Evolutionary conservation across 1,284 basidiomycete genomes (phyloP), one percentile per base, ranked within the genome.

Genomic region (Pascua guehoae): DNA sequence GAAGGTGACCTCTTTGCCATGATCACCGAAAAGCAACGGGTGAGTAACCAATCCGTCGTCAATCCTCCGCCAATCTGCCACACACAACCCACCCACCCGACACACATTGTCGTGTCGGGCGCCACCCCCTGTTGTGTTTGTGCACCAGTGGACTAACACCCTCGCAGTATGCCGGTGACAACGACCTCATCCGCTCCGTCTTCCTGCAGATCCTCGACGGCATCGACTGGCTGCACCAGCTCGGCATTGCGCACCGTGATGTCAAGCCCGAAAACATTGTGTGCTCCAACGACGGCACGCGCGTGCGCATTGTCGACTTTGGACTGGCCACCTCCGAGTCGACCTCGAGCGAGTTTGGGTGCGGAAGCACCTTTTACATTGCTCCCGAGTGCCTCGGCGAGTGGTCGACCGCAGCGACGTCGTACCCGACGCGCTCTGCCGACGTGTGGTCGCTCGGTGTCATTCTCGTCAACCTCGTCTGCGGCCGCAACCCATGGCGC

Each of bases 191-290:
- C 76, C 88, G 87, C 66, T 82, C 86, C 64, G 87, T 93, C 59
- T 95, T 95, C 79, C 81, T 91, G 53, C 92, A 96, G 78, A 85
- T 98, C 74, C 84, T 98, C 67, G 91, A 96, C 70, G 91, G 92
- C 54, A 89, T 98, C 70, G 89, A 92, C 66, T 89, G 88, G 77
- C 84, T 85, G 58, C 86, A 88, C 70, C 64, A 67, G 42, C 73
- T 80, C 36, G 82, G 83, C 45, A 92, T 98, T 71, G 94, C 90
- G 78, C 95, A 98, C 78, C 89, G 95, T 54, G 95, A 98, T 76
- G 82, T 98, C 72, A 98, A 98, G 80, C 95, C 94, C 2, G 96
- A 98, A 80, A 98, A 98, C 78, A 88, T 98, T 67, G 83, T 98
- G 61, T 96, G 92, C 79, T 78, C 90, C 81, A 71, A 78, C 32